phyloP scores from a whole-genome alignment of 1,284 basidiomycete species.

The Ustilago esculenta region DNA sequence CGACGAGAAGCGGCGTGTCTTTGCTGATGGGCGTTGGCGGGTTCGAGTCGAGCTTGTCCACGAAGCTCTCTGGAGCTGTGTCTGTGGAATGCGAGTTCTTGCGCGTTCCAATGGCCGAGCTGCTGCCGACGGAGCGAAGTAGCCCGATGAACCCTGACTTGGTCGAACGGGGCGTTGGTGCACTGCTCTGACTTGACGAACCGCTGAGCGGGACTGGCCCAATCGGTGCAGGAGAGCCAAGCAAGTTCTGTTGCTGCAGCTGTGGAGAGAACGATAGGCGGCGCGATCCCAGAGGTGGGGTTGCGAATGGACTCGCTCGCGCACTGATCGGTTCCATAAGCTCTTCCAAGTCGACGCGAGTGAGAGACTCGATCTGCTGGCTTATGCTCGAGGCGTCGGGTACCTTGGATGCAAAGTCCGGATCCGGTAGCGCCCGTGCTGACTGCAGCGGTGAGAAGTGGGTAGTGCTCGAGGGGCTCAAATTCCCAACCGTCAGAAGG shows the following conservation, averaged over 20 bases:
- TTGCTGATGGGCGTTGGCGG: constrained; percentile 50
- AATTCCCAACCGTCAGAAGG: constrained; percentile 7
- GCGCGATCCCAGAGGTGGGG: constrained; percentile 32
- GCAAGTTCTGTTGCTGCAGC: constrained; percentile 13
- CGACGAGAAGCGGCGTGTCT: constrained; percentile 25
- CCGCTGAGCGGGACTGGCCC: constrained; percentile 1
- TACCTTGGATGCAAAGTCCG: constrained; percentile 32
- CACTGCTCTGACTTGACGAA: background rate
- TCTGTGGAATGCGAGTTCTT: constrained; percentile 33
- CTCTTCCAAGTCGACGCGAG: constrained; percentile 28
- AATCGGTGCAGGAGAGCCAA: constrained; percentile 43
- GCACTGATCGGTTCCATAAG: constrained; percentile 11
- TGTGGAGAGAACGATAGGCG: constrained; percentile 20
- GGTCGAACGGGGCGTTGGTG: constrained; percentile 7
- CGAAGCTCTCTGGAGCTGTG: constrained; percentile 24
- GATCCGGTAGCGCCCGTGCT: constrained; percentile 12
- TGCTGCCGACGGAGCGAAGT: constrained; percentile 38
- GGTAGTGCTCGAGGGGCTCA: constrained; percentile 26
- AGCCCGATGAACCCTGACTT: constrained; percentile 31
- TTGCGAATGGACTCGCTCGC: constrained; percentile 21
- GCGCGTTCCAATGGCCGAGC: constrained; percentile 23
- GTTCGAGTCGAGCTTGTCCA: constrained; percentile 10
- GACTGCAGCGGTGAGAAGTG: constrained; percentile 40
- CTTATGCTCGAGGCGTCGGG: constrained; percentile 22
- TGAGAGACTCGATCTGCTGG: constrained; percentile 34